Evolutionary conservation across 306 rosid species (phyloP), one percentile per base, ranked within the genome.

Genomic region (Fagus sylvatica): DNA sequence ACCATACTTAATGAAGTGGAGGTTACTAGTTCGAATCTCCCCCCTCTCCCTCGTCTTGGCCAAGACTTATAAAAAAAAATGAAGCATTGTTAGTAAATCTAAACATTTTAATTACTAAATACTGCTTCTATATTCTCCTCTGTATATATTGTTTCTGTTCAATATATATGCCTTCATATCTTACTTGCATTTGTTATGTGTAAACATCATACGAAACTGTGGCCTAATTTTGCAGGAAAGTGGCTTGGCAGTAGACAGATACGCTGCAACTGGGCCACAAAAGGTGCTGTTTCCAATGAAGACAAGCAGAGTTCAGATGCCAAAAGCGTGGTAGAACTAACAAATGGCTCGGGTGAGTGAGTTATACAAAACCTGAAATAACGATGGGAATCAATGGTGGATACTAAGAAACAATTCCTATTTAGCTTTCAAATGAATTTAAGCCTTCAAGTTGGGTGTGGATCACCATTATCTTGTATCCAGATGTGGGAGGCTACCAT

Each of bases 231-330:
- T 80, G 40, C 82, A 95, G 99, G 98, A 51, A 95, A 95, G 83
- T 95, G 99, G 99, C 98, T 95, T 68, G 98, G 97, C 70, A 95
- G 98, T 77, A 87, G 99, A 74, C 99, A 93, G 82, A 95, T 93
- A 74, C 97, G 97, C 28, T 95, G 98, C 79, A 95, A 95, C 84
- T 95, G 99, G 99, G 99, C 99, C 62, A 88, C 96, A 51, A 95
- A 95, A 85, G 99, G 98, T 81, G 98, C 99, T 73, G 90, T 76
- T 28, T 66, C 90, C 49, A 91, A 41, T 71, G 99, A 93, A 43
- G 99, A 95, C 79, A 93, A 89, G 85, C 93, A 84, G 85, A 90
- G 76, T 78, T 83, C 93, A 66, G 99, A 95, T 41, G 73, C 85
- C 34, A 95, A 95, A 81, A 91, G 93, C 75, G 91, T 93, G 72